A percentile compares a stretch with the other conserved stretches of the same genome.
Conservation (phyloP, 192 early-diverging fungal species). For the Coemansia sp. region DNA sequence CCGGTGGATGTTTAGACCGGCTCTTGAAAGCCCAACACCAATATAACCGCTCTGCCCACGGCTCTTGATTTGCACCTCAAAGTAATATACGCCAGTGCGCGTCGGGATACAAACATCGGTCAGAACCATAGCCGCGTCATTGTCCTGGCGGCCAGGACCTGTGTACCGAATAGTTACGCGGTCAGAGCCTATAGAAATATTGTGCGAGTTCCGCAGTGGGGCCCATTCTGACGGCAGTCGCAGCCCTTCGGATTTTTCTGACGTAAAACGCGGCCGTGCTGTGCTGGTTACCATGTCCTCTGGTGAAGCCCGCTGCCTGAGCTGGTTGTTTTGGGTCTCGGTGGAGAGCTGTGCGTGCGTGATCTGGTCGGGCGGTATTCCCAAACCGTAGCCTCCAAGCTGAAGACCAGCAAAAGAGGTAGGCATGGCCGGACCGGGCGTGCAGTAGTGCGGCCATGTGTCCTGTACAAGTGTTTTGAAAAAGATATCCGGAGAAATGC, state of each 20-base stretch:
- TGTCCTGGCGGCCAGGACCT: conserved; percentile 70
- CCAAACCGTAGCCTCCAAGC: conserved; percentile 32
- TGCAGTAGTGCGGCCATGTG: conserved; percentile 55
- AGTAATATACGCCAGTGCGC: conserved; percentile 91
- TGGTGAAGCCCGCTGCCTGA: neutral
- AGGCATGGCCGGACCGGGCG: conserved; percentile 33
- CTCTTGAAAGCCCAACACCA: conserved; percentile 82
- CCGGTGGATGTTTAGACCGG: conserved; percentile 57
- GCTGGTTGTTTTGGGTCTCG: conserved; percentile 1
- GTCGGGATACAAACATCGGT: conserved; percentile 80
- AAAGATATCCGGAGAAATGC: conserved; percentile 45
- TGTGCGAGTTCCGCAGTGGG: conserved; percentile 10
- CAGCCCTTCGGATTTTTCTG: neutral
- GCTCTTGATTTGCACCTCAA: conserved; percentile 77
- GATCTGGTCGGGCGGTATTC: neutral
- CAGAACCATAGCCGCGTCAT: conserved; percentile 79
- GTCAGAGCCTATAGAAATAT: conserved; percentile 31
- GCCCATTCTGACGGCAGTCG: conserved; percentile 40
- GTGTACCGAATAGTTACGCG: conserved; percentile 34
- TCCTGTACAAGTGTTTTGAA: conserved; percentile 48
- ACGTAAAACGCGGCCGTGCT: neutral
- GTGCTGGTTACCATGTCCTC: neutral
- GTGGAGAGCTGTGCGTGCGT: neutral
- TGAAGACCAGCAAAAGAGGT: conserved; percentile 29
- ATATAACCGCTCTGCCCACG: conserved; percentile 92